Evolutionary conservation across 257 asterid genomes (phyloP), one percentile per base, ranked within the genome.

Genomic region (Nicotiana tomentosiformis): DNA sequence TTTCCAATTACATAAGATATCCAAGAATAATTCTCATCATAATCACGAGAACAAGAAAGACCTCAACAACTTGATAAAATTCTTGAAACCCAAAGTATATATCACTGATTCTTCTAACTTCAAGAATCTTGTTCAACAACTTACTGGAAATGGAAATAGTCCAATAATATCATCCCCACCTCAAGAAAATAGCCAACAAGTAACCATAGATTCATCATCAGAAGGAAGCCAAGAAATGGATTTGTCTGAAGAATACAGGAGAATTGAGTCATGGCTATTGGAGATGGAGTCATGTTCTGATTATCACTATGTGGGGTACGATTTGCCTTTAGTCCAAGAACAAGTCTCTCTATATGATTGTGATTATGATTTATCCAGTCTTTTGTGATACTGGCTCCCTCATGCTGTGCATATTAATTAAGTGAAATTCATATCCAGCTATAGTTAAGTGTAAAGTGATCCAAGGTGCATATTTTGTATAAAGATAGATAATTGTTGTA

Each of bases 61-160:
- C 20, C 60, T 86, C 66, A 88, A 81, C 83, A 82, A 78, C 56
- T 81, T 86, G 86, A 88, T 89, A 39, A 86, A 89, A 77, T 76
- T 84, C 46, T 51, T 90, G 86, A 70, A 83, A 17, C 93, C 92
- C 16, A 90, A 90, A 70, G 93, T 90, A 20, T 90, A 85, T 86
- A 88, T 90, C 78, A 88, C 89, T 2, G 86, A 88, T 18, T 84
- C 92, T 30, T 84, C 88, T 14, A 87, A 86, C 55, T 90, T 90
- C 93, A 90, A 89, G 88, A 77, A 66, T 37, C 91, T 90, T 33
- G 94, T 90, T 77, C 94, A 90, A 89, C 78, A 88, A 29, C 90
- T 89, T 10, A 88, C 92, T 4, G 92, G 93, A 0, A 89, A 89
- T 67, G 87, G 86, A 79, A 60, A 72, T 30, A 35, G 81, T 57